Base-by-base conservation (phyloP, 1,284 basidiomycete species). In the Pascua guehoae region DNA sequence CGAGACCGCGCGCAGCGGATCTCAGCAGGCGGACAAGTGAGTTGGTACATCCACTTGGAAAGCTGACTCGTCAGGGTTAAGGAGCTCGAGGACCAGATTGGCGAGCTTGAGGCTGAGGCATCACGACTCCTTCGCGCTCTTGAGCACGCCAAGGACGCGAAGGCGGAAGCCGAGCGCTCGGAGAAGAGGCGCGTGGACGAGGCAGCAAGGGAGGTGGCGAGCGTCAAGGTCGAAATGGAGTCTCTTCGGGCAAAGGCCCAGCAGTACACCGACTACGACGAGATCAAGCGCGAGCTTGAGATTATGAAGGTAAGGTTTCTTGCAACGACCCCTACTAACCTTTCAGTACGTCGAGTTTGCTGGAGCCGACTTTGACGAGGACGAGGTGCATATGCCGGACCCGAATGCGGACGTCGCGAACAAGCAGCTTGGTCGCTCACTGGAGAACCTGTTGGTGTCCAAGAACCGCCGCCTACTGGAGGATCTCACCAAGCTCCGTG, bases 381-480 rank as follows among this genome's bases (percentile, higher is more conserved):
- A 82, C 18, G 79, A 79, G 39, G 68, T 89, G 11, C 84, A 84
- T 41, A 81, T 95, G 46, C 92, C 91, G 0, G 85, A 91, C 72
- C 91, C 92, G 0, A 92, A 93, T 66, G 87, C 89, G 12, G 84
- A 86, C 54, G 91, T 91, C 69, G 84, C 86, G 40, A 90, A 88
- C 66, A 73, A 74, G 36, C 84, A 87, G 57, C 84, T 85, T 41
- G 88, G 85, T 18, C 88, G 87, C 72, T 90, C 92, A 0, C 83
- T 98, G 1, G 95, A 98, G 75, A 85, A 86, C 32, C 84, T 98
- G 1, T 83, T 98, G 36, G 89, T 94, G 2, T 86, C 85, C 49
- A 98, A 97, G 81, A 98, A 98, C 78, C 90, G 91, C 69, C 86
- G 88, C 48, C 84, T 98, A n/a, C 83, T 92, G 46, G 93, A 98